Base-by-base conservation (phyloP, 306 rosid species). In the Rubus idaeus region DNA sequence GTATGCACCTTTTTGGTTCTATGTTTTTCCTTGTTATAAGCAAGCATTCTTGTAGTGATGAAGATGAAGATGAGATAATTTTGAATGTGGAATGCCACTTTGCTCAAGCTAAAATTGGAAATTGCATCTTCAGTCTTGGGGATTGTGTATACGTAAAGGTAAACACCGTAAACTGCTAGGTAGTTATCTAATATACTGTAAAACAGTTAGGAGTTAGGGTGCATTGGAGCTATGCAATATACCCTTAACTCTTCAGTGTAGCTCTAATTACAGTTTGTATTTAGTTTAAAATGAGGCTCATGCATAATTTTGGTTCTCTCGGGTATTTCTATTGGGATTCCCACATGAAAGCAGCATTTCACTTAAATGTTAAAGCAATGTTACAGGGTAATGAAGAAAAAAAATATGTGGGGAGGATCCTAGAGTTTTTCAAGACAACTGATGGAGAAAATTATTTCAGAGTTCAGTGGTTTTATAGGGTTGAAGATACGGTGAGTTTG, bases 401-500 rank as follows among this genome's bases (percentile, higher is more conserved):
- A 63, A 85, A 89, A 11, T 75, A 86, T 68, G 86, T 94, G 70
- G 98, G 98, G 79, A 90, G 85, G 88, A 89, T 94, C 75, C 12
- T 91, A 72, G 98, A 94, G 63, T 90, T 94, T 90, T 94, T 94
- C 69, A 87, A 83, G 75, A 90, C 97, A 85, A 86, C 92, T 62
- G 80, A 85, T 66, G 85, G 82, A 53, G 81, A 84, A 79, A 79
- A 84, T 37, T 91, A 90, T 86, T 91, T 94, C 79, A 87, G 97
- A 83, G 96, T 86, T 74, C 98, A 91, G 77, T 94, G 98, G 98
- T 94, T 91, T 88, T 94, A 90, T 78, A 83, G 88, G 78, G 87
- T 90, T 82, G 91, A 94, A 89, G 97, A 94, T 82, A 94, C 98
- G 35, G 98, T 94, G 87, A 90, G 90, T 75, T 69, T 82, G 12